Conservation (phyloP, 768 basidiomycete species). For the Tricholoma hemisulphureum region DNA sequence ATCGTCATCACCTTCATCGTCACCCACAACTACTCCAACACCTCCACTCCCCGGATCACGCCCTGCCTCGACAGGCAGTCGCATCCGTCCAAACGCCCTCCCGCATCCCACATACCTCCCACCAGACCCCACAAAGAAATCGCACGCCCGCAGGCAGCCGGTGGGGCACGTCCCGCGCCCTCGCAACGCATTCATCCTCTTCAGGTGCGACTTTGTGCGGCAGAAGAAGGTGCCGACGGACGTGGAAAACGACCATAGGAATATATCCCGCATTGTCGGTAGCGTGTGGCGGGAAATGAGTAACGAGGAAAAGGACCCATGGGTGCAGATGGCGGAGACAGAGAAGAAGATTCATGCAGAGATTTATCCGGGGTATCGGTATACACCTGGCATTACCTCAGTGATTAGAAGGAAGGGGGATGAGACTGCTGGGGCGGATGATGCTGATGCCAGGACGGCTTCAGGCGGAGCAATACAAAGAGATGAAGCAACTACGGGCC, state of each 20-base stretch:
- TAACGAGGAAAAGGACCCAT: constrained; percentile 43
- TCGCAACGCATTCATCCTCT: constrained; percentile 78
- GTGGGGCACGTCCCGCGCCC: constrained; percentile 66
- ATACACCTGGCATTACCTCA: constrained; percentile 19
- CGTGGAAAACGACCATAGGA: constrained; percentile 64
- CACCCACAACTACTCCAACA: not conserved
- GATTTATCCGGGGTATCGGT: constrained; percentile 45
- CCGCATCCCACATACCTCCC: constrained; percentile 25
- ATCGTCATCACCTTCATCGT: not conserved
- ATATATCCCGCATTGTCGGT: constrained; percentile 66
- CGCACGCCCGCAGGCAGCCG: constrained; percentile 49
- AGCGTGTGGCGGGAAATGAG: constrained; percentile 63
- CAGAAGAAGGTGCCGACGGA: constrained; percentile 54
- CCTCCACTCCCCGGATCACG: not conserved
- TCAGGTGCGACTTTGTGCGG: constrained; percentile 69
- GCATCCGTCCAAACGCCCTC: constrained; percentile 3
- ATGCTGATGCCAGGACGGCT: not conserved
- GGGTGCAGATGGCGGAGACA: constrained; percentile 47
- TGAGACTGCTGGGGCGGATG: not conserved
- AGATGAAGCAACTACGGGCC: not conserved
- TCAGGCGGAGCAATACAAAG: not conserved
- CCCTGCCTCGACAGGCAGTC: not conserved
- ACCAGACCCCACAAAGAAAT: constrained; percentile 37
- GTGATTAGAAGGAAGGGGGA: constrained; percentile 2
- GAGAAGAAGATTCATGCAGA: constrained; percentile 46